Evolutionary conservation across 805 yeast genomes (phyloP).

Genomic region (Saccharomycopsis schoenii): DNA sequence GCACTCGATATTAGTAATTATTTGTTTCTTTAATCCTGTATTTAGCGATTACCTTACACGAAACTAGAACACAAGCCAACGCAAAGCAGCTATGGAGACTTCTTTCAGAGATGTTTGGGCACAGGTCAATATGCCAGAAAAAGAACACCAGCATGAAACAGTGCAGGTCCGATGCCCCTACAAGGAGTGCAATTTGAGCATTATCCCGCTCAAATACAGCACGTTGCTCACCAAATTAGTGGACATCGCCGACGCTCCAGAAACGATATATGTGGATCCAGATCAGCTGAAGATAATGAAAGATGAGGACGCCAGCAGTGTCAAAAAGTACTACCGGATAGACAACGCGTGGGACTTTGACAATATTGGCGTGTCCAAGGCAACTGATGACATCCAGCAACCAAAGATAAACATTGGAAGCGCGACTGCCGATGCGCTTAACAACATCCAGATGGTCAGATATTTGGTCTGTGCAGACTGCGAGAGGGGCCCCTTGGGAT

Average conservation of each 20-base stretch:
- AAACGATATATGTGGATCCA: constrained; percentile 8
- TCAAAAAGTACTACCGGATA: not conserved
- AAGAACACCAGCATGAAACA: constrained; percentile 20
- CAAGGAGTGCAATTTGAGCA: constrained; percentile 9
- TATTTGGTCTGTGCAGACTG: constrained; percentile 65
- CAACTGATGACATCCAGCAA: constrained; percentile 13
- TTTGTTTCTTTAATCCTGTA: no score
- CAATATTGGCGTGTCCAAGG: constrained; percentile 62
- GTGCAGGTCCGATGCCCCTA: constrained; percentile 14
- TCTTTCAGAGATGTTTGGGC: constrained; percentile 22
- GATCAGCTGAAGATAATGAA: constrained; percentile 6
- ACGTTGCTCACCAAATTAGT: constrained; percentile 1
- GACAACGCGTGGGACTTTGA: constrained; percentile 62
- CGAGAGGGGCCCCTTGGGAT: constrained; percentile 71
- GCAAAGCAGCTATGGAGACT: not conserved
- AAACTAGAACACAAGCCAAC: no score
- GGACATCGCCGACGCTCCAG: constrained; percentile 7
- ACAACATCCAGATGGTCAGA: constrained; percentile 34
- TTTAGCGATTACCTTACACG: no score
- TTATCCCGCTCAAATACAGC: constrained; percentile 12
- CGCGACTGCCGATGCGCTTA: constrained; percentile 20
- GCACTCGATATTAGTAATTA: no score
- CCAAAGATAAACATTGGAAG: constrained; percentile 18
- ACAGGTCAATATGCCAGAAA: constrained; percentile 47
- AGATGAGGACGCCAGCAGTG: not conserved